Base-by-base conservation (phyloP, 2,329 filamentous ascomycete species). In the Lecanosticta acicola region DNA sequence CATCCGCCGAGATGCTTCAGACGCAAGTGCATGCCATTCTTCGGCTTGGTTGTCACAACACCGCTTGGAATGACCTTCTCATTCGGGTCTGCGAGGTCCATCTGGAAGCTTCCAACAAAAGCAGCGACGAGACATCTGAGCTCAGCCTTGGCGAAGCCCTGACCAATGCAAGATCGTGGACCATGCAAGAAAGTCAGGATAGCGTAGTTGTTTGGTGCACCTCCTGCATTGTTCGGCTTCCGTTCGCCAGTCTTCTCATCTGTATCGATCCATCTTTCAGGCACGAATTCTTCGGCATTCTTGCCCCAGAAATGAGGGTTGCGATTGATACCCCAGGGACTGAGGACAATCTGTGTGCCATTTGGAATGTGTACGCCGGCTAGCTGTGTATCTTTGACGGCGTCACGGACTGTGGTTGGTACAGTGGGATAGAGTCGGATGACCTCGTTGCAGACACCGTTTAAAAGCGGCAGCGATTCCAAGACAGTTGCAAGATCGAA, bases 121-220 rank as follows among this genome's bases (percentile, higher is more conserved):
- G 56, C 58, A n/a, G 59, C 60, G 24, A 62, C 45, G 32, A 64
- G 19, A 46, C 53, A 58, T 29, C 58, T 56, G 43, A 63, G 38
- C 42, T 64, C 61, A 0, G 59, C 59, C 38, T 57, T 55, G 0
- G 89, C 85, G 67, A 94, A 94, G 1, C 75, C 74, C 65, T 82
- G 77, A 0, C 88, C 89, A 57, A 94, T 94, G 63, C 88, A 94
- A 62, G 84, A 85, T 47, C 88, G 72, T 1, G 87, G 87, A 0
- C 89, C 89, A 37, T 57, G 58, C 35, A 58, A 49, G 43, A 59
- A 59, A 3, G 56, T 58, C 14, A 59, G 43, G 18, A 54, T 53
- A 9, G 46, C 51, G 36, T 53, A 58, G 32, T 55, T 57, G 39
- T 50, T 87, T 84, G 56, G 89, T 82, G 0, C 74, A 63, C 1